Conservation (phyloP, 768 basidiomycete genomes). For the Sporobolomyces phaffii region DNA sequence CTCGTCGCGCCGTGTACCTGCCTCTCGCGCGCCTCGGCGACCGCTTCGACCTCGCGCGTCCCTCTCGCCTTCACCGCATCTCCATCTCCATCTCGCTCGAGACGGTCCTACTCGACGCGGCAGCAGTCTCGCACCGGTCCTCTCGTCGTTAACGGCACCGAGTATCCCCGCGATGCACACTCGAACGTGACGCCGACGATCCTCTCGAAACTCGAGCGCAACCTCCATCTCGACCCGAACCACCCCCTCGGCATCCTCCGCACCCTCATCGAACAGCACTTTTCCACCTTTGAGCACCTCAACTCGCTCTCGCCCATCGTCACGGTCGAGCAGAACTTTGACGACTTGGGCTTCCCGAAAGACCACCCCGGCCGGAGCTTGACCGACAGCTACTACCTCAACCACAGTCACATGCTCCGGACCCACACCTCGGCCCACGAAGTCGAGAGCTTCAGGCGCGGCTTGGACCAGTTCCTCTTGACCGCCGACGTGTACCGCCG, state of each 20-base stretch:
- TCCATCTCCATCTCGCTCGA: too few species aligned
- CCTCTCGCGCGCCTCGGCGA: background rate
- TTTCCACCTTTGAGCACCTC: slow-evolving; percentile 64
- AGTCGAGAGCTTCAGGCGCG: slow-evolving; percentile 70
- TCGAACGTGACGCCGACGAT: slow-evolving; percentile 85
- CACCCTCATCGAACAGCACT: slow-evolving; percentile 75
- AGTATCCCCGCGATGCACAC: slow-evolving; percentile 65
- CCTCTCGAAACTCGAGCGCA: slow-evolving; percentile 67
- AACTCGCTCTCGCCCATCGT: slow-evolving; percentile 66
- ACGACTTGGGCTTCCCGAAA: slow-evolving; percentile 84
- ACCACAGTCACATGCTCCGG: slow-evolving; percentile 80
- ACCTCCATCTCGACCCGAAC: slow-evolving; percentile 65
- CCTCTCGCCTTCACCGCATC: background rate
- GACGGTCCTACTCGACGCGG: slow-evolving; percentile 5
- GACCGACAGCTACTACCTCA: slow-evolving; percentile 94
- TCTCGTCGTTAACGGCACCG: slow-evolving; percentile 42
- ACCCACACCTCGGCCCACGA: slow-evolving; percentile 99
- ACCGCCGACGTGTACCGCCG: slow-evolving; percentile 95
- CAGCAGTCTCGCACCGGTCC: background rate
- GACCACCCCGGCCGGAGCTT: slow-evolving; percentile 88
- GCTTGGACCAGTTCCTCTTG: slow-evolving; percentile 76
- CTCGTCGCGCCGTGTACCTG: slow-evolving; percentile 14
- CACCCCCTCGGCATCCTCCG: slow-evolving; percentile 80
- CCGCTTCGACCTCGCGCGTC: background rate
- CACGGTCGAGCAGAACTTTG: slow-evolving; percentile 85